Conservation (phyloP, 139 green algal genomes). For the Desmodesmus armatus region DNA sequence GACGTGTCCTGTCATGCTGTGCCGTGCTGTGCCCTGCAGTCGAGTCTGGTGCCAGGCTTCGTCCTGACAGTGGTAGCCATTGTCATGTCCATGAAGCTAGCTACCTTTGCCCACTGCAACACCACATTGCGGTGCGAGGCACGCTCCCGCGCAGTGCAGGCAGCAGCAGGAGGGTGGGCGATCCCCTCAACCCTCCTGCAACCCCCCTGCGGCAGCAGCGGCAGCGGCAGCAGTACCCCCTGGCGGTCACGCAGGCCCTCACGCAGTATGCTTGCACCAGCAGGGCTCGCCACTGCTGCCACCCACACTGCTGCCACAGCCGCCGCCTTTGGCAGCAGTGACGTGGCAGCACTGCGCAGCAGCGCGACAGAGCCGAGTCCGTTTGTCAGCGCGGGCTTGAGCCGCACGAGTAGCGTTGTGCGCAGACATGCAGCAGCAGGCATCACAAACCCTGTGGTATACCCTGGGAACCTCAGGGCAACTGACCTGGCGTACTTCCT, state of each 20-base stretch:
- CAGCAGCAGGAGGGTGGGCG: not conserved
- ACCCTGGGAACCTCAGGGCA: conserved; percentile 82
- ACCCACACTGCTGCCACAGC: not conserved
- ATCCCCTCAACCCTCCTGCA: not conserved
- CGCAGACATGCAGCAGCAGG: too few species aligned
- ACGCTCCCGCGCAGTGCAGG: conserved; percentile 54
- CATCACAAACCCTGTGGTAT: conserved; percentile 54
- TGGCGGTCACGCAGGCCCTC: too few species aligned
- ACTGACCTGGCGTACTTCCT: conserved; percentile 86
- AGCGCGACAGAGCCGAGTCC: not conserved
- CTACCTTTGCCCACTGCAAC: conserved; percentile 79
- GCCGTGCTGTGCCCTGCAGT: not conserved
- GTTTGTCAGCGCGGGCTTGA: too few species aligned
- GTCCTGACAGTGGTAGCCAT: conserved; percentile 62
- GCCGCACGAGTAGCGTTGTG: too few species aligned
- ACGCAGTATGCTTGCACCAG: too few species aligned
- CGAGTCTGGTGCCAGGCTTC: not conserved
- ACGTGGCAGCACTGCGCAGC: too few species aligned
- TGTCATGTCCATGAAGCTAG: conserved; percentile 83
- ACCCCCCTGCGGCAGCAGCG: conserved; percentile 12
- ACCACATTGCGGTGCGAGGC: conserved; percentile 51
- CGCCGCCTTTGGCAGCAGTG: too few species aligned
- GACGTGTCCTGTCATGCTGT: not conserved
- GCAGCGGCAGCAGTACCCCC: not conserved
- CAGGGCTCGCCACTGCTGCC: not conserved